These are phyloP conservation scores for Claviceps africana DNA, from an alignment of 2,329 filamentous ascomycete genomes.

Conservation along the genomic window DNA sequence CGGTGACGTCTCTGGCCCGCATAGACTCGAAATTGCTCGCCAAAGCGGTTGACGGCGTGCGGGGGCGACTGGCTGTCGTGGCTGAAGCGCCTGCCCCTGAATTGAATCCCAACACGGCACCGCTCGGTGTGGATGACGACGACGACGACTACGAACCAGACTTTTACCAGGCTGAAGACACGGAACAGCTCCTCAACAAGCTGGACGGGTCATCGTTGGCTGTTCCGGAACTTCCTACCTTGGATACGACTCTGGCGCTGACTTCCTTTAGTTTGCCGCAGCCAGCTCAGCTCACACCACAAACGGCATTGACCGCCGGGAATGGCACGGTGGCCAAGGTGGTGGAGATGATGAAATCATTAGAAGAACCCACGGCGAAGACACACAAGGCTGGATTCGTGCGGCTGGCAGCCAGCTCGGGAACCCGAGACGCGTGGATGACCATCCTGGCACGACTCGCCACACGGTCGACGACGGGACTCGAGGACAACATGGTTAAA, in stretches of 20 bases:
- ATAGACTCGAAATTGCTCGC: constrained; percentile 56
- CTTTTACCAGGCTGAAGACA: constrained; percentile 62
- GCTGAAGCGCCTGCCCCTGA: constrained; percentile 30
- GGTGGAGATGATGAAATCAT: constrained; percentile 59
- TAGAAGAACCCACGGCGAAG: constrained; percentile 52
- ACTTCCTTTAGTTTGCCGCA: constrained; percentile 69
- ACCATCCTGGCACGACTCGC: constrained; percentile 76
- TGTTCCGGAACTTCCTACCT: constrained; percentile 11
- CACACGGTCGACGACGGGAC: constrained; percentile 58
- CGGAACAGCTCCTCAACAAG: constrained; percentile 65
- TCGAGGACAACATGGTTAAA: constrained; percentile 48
- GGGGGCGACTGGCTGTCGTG: constrained; percentile 33
- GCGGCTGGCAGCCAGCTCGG: constrained; percentile 68
- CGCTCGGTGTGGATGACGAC: constrained; percentile 60
- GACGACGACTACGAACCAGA: constrained; percentile 83
- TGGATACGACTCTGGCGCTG: constrained; percentile 41
- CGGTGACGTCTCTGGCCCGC: constrained; percentile 61
- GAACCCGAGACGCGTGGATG: constrained; percentile 81
- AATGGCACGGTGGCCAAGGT: constrained; percentile 63
- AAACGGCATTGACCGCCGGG: constrained; percentile 60
- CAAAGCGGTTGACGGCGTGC: constrained; percentile 55
- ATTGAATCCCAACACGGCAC: constrained; percentile 44
- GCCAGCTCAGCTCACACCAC: constrained; percentile 57
- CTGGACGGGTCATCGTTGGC: constrained; percentile 54
- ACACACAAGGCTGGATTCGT: constrained; percentile 63